Evolutionary conservation across 352 stramenopile genomes (phyloP), one percentile per base, ranked within the genome.

Genomic region (Phytopythium aichiense): DNA sequence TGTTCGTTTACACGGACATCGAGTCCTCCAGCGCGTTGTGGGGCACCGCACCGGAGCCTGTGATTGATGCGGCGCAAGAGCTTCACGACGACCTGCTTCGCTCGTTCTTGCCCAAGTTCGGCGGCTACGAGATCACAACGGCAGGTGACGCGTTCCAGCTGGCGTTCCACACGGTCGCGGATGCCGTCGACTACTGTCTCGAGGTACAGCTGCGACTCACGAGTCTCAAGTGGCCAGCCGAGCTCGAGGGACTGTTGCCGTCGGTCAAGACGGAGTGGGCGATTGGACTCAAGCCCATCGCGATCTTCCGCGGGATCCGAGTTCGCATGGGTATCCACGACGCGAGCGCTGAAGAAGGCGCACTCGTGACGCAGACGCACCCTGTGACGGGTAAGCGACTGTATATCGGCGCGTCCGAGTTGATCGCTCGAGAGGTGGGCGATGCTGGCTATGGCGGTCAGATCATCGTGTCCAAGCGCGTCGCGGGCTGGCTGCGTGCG

Each of bases 321-420:
- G 81, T 93, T 8, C 84, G 84, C 1, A 93, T 93, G 84, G 81
- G 84, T 1, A 83, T 91, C 56, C 84, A 93, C 68, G 84, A 89
- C 33, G 77, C 79, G 11, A 79, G 67, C 43, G 69, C 58, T 0
- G 77, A 84, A 16, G 81, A 90, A 52, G 81, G 76, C 38, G 69
- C 70, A 43, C 64, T 88, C 16, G 69, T 89, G 33, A 68, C 65
- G 30, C 72, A 87, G 46, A 76, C 69, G 9, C 81, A 91, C 49
- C 77, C 77, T 1, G 83, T 92, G 15, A 92, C 83, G 2, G 77
- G 78, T 38, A 86, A 85, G 57, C 78, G 73, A 30, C 50, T 84
- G 15, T 91, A 92, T 56, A 88, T 84, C 16, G 83, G 83, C 18
- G 75, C 81, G 1, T 84, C 77, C 12, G 81, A 92, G 56, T 63